A percentile compares a stretch with the other conserved stretches of the same genome.
These are phyloP conservation scores for Tetracladium setigerum DNA, from an alignment of 495 filamentous ascomycete genomes.

Conservation along the genomic window DNA sequence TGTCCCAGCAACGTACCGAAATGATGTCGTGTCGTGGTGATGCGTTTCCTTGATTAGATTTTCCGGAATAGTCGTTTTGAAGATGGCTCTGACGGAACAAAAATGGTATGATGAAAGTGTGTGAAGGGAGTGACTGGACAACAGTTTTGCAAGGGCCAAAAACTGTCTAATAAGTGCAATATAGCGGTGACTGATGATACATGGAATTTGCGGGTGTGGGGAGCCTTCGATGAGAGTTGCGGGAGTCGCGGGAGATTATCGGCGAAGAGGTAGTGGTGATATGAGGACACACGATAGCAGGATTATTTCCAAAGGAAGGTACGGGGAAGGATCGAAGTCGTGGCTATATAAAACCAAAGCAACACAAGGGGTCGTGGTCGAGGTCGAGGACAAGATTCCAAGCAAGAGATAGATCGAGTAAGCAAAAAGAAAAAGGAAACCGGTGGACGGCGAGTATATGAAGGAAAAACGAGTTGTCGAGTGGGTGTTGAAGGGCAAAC, in stretches of 20 bases:
- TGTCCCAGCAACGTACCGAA: conserved; percentile 1
- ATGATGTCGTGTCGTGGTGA: conserved; percentile 2
- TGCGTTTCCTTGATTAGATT: not conserved
- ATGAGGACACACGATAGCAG: conserved; percentile 13
- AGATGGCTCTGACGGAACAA: not conserved
- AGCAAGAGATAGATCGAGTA: conserved; percentile 15
- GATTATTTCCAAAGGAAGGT: conserved; percentile 24
- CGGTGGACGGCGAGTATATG: conserved; percentile 16
- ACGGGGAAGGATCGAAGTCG: conserved; percentile 1
- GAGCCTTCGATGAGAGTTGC: not conserved
- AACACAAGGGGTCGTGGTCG: no score
- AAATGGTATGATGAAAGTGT: conserved; percentile 6
- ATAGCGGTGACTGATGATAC: conserved; percentile 20
- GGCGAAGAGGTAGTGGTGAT: conserved; percentile 7
- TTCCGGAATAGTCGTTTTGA: not conserved
- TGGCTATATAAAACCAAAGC: no score
- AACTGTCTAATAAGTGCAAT: conserved; percentile 22
- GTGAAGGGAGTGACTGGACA: conserved; percentile 23
- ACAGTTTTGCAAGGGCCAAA: conserved; percentile 19
- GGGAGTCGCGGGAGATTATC: conserved; percentile 6
- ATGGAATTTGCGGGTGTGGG: conserved; percentile 12
- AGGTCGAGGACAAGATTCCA: no score
- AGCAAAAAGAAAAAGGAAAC: conserved; percentile 19
- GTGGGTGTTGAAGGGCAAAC: conserved; percentile 14
- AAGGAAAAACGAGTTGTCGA: conserved; percentile 12